Evolutionary conservation across 169 alveolate species (phyloP), one percentile per base, ranked within the genome.

Genomic region (Plasmodium gaboni): DNA sequence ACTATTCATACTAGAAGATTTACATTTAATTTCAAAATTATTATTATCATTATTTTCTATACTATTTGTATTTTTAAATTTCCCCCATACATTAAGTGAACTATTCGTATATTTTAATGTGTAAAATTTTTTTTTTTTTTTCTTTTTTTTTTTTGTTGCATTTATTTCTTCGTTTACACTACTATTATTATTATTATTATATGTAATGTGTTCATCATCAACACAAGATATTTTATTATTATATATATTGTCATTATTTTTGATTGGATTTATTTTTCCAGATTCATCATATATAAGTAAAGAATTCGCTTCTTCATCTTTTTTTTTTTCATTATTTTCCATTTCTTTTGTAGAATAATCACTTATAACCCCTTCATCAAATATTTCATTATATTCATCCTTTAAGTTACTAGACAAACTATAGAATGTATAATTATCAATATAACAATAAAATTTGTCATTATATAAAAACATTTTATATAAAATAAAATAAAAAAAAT

Each of bases 391-490:
- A n/a, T 67, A 22, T 22, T 83, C 67, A 26, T 83, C 91, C 44
- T 48, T 68, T 7, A 83, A 10, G 17, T 68, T 55, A 60, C 44
- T 46, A 68, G 83, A 68, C 13, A 83, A 17, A 63, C 83, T 83
- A 83, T 83, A 83, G 69, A 83, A 83, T 19, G 59, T 8, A 53
- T 83, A 51, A 60, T 83, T 83, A 44, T 83, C 83, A 13, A 83
- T 46, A 28, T 68, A 68, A 46, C 91, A 83, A 28, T 83, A 83
- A 28, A 83, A 57, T 42, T 68, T 83, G 44, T 46, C 59, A 38
- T 83, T 55, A 60, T 83, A 83, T 5, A 68, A 44, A 83, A 83
- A 83, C 51, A 83, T 83, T 83, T 72, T 83, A 63, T 67, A 83
- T 68, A 83, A 19, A 7, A 83, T 83, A 19, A 83, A 83, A 48